A percentile compares a stretch with the other conserved stretches of the same genome.
Conservation (phyloP, 345 rosid genomes). For the Geranium brycei region DNA sequence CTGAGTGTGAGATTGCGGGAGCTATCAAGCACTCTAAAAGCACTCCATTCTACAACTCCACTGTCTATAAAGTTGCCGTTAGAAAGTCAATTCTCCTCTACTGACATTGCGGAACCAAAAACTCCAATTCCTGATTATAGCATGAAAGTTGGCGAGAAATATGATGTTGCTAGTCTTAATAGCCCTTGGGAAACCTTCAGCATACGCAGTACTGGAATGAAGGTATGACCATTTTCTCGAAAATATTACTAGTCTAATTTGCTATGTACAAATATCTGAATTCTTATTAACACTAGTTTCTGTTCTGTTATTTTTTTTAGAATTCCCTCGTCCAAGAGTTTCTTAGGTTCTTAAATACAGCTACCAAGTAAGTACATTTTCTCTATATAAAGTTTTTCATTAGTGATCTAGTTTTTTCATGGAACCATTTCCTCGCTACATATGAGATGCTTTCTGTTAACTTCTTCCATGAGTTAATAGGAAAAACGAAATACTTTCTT, state of each 20-base stretch:
- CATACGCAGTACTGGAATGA: constrained; percentile 27
- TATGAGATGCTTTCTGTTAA: neutral
- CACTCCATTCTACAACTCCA: constrained; percentile 27
- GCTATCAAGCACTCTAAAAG: constrained; percentile 42
- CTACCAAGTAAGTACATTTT: constrained; percentile 40
- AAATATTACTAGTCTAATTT: neutral
- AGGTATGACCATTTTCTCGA: constrained; percentile 26
- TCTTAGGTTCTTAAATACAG: constrained; percentile 50
- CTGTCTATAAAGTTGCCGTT: constrained; percentile 11
- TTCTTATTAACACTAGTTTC: neutral
- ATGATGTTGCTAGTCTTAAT: constrained; percentile 12
- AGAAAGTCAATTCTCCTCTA: constrained; percentile 11
- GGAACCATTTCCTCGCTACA: no score
- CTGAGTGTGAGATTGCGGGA: constrained; percentile 39
- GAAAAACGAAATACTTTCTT: no score
- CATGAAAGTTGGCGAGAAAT: constrained; percentile 7
- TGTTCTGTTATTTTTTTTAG: constrained; percentile 26
- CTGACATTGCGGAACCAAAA: constrained; percentile 24
- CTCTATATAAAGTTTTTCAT: neutral
- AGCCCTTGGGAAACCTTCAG: constrained; percentile 45
- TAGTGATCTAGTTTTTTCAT: neutral
- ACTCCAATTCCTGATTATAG: constrained; percentile 30
- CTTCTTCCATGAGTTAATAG: neutral
- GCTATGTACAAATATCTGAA: neutral
- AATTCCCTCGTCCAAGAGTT: constrained; percentile 45